These are phyloP conservation scores for Pueraria montana DNA, from an alignment of 306 rosid species.

Conservation along the genomic window DNA sequence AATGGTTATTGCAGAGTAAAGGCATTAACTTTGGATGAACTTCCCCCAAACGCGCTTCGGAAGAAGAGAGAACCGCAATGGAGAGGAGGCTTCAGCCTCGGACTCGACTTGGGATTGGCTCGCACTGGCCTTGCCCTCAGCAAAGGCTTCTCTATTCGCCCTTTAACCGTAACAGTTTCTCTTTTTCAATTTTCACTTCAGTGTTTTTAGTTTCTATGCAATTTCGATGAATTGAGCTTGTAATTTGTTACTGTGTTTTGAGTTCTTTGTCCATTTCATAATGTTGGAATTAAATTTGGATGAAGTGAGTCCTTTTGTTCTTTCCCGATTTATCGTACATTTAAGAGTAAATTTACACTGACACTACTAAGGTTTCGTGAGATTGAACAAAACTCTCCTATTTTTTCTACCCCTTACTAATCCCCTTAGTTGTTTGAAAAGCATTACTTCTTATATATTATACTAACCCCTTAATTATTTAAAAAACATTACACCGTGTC, in stretches of 20 bases:
- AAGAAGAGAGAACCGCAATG: conserved; percentile 73
- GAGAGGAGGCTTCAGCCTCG: conserved; percentile 93
- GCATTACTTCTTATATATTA: too few relatives aligned
- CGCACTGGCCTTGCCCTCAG: conserved; percentile 93
- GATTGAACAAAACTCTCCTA: too few relatives aligned
- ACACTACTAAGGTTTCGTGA: too few relatives aligned
- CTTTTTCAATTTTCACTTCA: neutral
- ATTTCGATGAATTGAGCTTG: neutral
- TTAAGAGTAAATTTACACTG: too few relatives aligned
- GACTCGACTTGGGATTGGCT: conserved; percentile 83
- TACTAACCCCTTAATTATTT: too few relatives aligned
- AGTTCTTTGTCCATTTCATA: neutral
- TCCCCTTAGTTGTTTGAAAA: too few relatives aligned
- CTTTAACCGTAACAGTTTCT: conserved; percentile 64
- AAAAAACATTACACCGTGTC: too few relatives aligned
- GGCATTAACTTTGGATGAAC: conserved; percentile 53
- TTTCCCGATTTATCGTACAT: neutral
- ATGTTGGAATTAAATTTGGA: neutral
- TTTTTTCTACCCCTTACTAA: too few relatives aligned
- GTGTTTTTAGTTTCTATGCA: neutral
- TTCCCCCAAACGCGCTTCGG: conserved; percentile 84
- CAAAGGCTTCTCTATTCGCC: conserved; percentile 85
- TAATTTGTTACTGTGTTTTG: neutral
- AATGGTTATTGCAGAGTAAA: neutral
- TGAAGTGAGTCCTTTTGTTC: neutral